Base-by-base conservation (phyloP, 768 basidiomycete genomes). In the Mrakia gelida region DNA sequence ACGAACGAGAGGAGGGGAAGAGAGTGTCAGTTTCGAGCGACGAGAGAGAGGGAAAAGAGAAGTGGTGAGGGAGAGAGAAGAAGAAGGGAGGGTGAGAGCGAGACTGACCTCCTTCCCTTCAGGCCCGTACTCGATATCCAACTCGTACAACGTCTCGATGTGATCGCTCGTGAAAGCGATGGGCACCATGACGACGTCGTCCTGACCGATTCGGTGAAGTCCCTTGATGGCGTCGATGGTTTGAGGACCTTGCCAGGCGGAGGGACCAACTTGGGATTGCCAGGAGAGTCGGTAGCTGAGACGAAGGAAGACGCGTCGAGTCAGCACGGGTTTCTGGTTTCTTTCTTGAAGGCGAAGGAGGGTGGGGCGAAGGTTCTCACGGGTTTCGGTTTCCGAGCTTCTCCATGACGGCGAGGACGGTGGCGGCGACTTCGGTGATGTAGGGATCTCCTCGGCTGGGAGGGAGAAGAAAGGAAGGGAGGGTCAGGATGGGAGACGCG, bases 141-240 rank as follows among this genome's bases (percentile, higher is more conserved):
- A 88, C 86, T 99, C 97, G 82, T 92, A 98, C 71, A 99, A 87
- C 32, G 97, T 99, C 87, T 99, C 97, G 82, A 99, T 98, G 84
- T 99, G 97, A 85, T 99, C 97, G 84, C 92, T 95, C 21, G 97
- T 99, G 86, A 99, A 99, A 34, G 97, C 97, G 80, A 99, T 95
- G 0, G 97, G 97, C 10, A 99, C 90, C 56, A 98, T 86, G 76
- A 98, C 82, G 52, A 86, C 81, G 79, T 87, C 84, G 80, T 87
- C 86, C 76, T 85, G 80, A 38, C 86, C 86, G 38, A 82, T 82
- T 82, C 85, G 84, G 41, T 84, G 85, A 32, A 86, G 82, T 0
- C 87, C 87, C 80, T 97, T 94, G 83, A 99, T 86, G 65, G 95
- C 92, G 74, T 93, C 94, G 26, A 89, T 87, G 2, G 97, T 99